Evolutionary conservation across 1,284 basidiomycete species (phyloP).

Genomic region (Ceratobasidium theobromae): DNA sequence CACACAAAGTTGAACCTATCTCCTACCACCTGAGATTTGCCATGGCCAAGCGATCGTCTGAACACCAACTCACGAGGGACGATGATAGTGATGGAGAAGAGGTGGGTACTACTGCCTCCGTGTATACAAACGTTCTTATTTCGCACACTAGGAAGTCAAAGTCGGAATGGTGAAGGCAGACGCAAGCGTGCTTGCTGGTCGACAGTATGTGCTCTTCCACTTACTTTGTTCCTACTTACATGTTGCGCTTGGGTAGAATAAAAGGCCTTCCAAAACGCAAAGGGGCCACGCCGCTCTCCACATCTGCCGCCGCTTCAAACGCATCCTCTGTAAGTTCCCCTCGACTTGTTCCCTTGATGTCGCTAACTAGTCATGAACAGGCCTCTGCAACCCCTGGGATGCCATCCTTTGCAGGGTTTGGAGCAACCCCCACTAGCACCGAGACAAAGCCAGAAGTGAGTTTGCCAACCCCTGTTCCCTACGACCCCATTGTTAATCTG

Average conservation of each 20-base stretch:
- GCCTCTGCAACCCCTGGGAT: neutral
- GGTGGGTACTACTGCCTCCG: neutral
- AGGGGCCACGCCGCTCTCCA: constrained; percentile 14
- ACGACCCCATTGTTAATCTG: neutral
- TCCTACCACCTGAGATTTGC: neutral
- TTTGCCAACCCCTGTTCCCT: no score
- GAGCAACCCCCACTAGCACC: neutral
- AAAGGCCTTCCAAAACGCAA: constrained; percentile 28
- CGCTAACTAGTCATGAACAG: neutral
- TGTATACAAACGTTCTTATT: neutral
- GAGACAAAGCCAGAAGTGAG: constrained; percentile 25
- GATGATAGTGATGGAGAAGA: constrained; percentile 19
- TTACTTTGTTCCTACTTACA: neutral
- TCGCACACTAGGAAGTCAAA: neutral
- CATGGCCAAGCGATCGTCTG: constrained; percentile 25
- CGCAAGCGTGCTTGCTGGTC: constrained; percentile 7
- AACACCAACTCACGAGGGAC: constrained; percentile 20
- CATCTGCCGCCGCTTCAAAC: constrained; percentile 11
- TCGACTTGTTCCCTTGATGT: neutral
- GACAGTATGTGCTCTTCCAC: constrained; percentile 9
- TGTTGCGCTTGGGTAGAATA: neutral
- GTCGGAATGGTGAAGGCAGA: constrained; percentile 23
- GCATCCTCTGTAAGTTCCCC: constrained; percentile 3
- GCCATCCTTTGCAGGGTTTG: constrained; percentile 11
- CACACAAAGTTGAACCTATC: neutral